A percentile compares a stretch with the other conserved stretches of the same genome.
These are phyloP conservation scores for Asterochloris sp. DNA, from an alignment of 139 green algal species.

Conservation along the genomic window DNA sequence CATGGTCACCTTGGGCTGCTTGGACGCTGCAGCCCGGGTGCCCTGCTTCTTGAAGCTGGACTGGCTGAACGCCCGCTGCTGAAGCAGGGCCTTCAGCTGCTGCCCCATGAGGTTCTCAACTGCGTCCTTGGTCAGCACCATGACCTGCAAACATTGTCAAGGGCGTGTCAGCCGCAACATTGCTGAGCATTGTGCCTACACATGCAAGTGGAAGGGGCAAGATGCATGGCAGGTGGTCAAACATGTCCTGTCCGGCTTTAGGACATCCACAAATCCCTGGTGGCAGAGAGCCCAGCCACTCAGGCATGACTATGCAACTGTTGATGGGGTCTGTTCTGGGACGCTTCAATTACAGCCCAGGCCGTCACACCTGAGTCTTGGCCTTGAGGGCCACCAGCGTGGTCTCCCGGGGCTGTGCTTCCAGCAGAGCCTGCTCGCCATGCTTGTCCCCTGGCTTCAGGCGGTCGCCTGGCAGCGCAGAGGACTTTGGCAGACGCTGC, in stretches of 20 bases:
- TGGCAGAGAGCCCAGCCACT: too few species aligned
- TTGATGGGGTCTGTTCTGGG: neutral
- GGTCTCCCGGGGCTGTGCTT: neutral
- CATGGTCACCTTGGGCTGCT: too few species aligned
- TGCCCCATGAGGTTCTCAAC: conserved; percentile 10
- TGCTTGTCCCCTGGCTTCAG: neutral
- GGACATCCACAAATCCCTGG: too few species aligned
- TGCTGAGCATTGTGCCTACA: too few species aligned
- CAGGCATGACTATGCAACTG: too few species aligned
- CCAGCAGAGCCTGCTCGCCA: conserved; percentile 16
- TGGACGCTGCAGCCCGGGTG: too few species aligned
- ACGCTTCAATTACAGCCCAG: neutral
- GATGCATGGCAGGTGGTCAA: too few species aligned
- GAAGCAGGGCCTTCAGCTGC: conserved; percentile 10
- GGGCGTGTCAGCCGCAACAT: too few species aligned
- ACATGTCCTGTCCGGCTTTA: too few species aligned
- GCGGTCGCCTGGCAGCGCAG: conserved; percentile 2
- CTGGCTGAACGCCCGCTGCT: conserved; percentile 5
- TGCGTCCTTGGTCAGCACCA: conserved; percentile 1
- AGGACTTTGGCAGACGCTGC: neutral
- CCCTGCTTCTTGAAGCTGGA: neutral
- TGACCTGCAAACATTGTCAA: neutral
- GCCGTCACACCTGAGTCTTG: neutral
- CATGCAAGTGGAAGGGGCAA: too few species aligned
- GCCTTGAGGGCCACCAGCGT: conserved; percentile 9